Evolutionary conservation across 75 land plant species (phyloP).

Genomic region (Isoetes taiwanensis): DNA sequence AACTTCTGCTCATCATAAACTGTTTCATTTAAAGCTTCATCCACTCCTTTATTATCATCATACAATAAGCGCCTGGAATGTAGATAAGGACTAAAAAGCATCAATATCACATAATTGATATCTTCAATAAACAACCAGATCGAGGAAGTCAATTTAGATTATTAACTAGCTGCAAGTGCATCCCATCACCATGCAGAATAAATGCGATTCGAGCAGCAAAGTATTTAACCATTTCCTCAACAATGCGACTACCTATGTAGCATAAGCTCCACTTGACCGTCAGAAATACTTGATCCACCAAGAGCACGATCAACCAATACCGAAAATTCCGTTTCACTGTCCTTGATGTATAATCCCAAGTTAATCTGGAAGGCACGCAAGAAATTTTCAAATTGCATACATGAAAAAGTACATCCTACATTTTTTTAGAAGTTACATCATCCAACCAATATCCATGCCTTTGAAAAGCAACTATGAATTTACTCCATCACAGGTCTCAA

Average conservation of each 20-base stretch:
- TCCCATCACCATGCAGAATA: too few species aligned
- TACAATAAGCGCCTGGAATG: constrained; percentile 20
- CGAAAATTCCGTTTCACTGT: neutral
- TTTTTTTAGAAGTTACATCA: neutral
- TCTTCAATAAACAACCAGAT: too few species aligned
- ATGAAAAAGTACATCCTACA: neutral
- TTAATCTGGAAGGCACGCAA: neutral
- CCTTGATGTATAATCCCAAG: neutral
- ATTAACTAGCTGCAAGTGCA: too few species aligned
- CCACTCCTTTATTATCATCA: constrained; percentile 24
- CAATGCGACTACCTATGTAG: constrained; percentile 10
- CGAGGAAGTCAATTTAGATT: too few species aligned
- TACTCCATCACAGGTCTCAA: too few species aligned
- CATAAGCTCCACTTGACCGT: constrained; percentile 11
- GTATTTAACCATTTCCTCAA: too few species aligned
- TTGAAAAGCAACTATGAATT: too few species aligned
- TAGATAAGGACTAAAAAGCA: neutral
- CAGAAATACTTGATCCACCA: constrained; percentile 10
- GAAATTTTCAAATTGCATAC: neutral
- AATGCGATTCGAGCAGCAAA: too few species aligned
- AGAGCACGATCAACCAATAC: constrained; percentile 5
- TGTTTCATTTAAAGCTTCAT: constrained; percentile 22
- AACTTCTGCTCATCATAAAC: constrained; percentile 9
- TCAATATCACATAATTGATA: too few species aligned
- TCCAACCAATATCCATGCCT: too few species aligned